These are phyloP conservation scores for Moricandia arvensis DNA, from an alignment of 345 rosid species.

Conservation along the genomic window DNA sequence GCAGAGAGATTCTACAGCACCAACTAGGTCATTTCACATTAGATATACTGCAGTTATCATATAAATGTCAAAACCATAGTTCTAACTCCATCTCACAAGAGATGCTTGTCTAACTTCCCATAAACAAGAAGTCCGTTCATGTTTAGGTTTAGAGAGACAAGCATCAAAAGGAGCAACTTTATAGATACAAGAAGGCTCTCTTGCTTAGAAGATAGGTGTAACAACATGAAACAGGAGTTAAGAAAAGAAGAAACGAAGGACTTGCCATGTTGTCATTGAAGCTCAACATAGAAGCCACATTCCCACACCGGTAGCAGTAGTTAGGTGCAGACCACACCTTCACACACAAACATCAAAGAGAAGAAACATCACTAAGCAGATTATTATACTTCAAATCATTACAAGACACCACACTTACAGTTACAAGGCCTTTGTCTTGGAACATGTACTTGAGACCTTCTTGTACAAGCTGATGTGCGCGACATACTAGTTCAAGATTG, in stretches of 20 bases:
- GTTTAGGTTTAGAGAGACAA: background rate
- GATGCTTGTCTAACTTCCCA: background rate
- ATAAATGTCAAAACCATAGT: background rate
- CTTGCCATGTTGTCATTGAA: slow-evolving; percentile 96
- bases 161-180: background rate
- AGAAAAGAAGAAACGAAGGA: background rate
- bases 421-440: slow-evolving; percentile 98
- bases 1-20: background rate
- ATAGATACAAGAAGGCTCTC: background rate
- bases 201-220: background rate
- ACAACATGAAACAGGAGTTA: slow-evolving; percentile 6
- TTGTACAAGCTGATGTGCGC: slow-evolving; percentile 99
- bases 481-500: slow-evolving; percentile 92
- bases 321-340: slow-evolving; percentile 99
- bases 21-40: background rate
- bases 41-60: background rate
- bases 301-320: slow-evolving; percentile 99
- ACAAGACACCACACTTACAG: slow-evolving; percentile 50
- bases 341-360: slow-evolving; percentile 24
- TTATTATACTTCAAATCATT: slow-evolving; percentile 5
- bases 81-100: background rate
- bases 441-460: slow-evolving; percentile 99
- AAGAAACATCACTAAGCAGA: slow-evolving; percentile 30
- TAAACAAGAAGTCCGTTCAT: background rate
- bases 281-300: slow-evolving; percentile 98